Percentiles rank a stretch among this genome's conserved stretches.
phyloP scores from a whole-genome alignment of 2,329 filamentous ascomycete species.

The Ilyonectria mors-panacis region DNA sequence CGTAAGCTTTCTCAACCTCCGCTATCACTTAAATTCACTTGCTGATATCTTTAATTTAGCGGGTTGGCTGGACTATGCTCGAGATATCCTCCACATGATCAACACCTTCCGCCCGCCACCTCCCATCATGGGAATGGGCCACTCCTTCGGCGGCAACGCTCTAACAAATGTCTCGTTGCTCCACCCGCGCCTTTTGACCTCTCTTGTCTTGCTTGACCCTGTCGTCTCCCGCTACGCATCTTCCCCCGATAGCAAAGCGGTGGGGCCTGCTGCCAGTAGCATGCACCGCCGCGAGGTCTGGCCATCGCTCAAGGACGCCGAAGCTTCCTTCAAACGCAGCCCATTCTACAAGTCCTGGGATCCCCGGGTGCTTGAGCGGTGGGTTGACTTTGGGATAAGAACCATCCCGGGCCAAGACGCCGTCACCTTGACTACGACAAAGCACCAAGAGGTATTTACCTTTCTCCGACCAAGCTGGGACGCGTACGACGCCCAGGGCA shows the following conservation, averaged over 20 bases:
- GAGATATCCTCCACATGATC: conserved; percentile 88
- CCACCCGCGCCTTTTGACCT: conserved; percentile 85
- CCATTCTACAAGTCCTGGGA: conserved; percentile 89
- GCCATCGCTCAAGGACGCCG: conserved; percentile 81
- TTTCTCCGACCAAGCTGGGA: conserved; percentile 76
- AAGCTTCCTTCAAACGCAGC: conserved; percentile 73
- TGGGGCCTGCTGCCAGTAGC: conserved; percentile 71
- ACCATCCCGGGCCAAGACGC: conserved; percentile 63
- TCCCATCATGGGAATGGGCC: conserved; percentile 87
- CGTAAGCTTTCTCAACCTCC: conserved; percentile 66
- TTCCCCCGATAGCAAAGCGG: conserved; percentile 52
- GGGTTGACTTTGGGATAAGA: conserved; percentile 79
- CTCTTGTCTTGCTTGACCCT: conserved; percentile 86
- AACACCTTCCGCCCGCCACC: conserved; percentile 87
- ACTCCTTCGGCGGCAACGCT: conserved; percentile 88
- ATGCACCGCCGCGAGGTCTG: conserved; percentile 83
- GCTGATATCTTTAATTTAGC: conserved; percentile 33
- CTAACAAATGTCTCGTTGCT: conserved; percentile 80
- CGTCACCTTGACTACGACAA: conserved; percentile 84
- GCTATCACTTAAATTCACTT: not conserved
- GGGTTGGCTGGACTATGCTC: conserved; percentile 87
- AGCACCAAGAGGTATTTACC: conserved; percentile 85
- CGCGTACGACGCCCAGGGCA: conserved; percentile 57
- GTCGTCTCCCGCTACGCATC: conserved; percentile 73
- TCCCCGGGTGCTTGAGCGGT: conserved; percentile 77